Conservation (phyloP, 192 early-diverging fungal species). For the Coemansia sp. region DNA sequence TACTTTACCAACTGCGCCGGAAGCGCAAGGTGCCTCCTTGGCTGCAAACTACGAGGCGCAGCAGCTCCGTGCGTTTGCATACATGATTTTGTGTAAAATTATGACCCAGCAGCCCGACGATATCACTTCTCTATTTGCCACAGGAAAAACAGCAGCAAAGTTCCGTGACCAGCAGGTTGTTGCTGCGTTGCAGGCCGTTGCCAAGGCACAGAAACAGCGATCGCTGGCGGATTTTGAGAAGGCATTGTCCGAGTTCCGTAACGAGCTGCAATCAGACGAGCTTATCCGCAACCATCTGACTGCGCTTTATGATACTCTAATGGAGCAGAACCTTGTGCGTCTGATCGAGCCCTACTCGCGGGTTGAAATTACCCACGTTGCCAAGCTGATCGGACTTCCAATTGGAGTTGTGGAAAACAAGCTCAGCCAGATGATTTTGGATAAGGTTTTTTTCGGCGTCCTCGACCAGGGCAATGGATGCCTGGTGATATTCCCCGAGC, state of each 20-base stretch:
- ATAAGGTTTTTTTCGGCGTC: constrained; percentile 92
- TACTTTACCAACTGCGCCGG: not conserved
- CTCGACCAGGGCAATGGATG: constrained; percentile 97
- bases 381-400: constrained; percentile 88
- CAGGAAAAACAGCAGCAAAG: constrained; percentile 82
- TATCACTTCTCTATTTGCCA: constrained; percentile 85
- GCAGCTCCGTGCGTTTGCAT: constrained; percentile 90
- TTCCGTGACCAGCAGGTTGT: constrained; percentile 82
- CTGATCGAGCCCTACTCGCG: constrained; percentile 98
- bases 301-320: constrained; percentile 90
- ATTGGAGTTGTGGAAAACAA: constrained; percentile 93
- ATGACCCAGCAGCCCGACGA: constrained; percentile 98
- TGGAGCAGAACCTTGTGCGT: constrained; percentile 95
- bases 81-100: constrained; percentile 98
- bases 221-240: constrained; percentile 95
- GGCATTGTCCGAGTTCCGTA: constrained; percentile 79
- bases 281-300: constrained; percentile 92
- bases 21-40: constrained; percentile 5
- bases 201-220: constrained; percentile 94
- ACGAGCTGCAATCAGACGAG: constrained; percentile 87
- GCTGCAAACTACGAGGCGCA: constrained; percentile 49
- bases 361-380: constrained; percentile 95
- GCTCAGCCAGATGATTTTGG: constrained; percentile 99
- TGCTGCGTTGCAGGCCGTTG: constrained; percentile 91
- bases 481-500: constrained; percentile 92